A percentile compares a stretch with the other conserved stretches of the same genome.
These are phyloP conservation scores for Emergomyces africanus DNA, from an alignment of 2,329 filamentous ascomycete genomes.

Conservation along the genomic window DNA sequence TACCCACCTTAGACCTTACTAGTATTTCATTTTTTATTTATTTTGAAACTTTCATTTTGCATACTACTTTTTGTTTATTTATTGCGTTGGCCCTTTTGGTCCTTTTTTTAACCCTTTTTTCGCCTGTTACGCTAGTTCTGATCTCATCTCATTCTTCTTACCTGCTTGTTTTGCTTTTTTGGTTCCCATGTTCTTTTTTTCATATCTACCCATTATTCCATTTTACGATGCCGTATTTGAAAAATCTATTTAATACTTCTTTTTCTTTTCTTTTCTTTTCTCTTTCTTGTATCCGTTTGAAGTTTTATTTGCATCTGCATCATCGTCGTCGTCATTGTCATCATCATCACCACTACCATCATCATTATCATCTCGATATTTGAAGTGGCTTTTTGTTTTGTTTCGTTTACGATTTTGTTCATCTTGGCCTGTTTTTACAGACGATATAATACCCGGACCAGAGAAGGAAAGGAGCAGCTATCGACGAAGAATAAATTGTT, in stretches of 20 bases:
- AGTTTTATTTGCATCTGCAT: not conserved
- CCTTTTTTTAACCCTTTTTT: not conserved
- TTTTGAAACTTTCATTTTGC: not conserved
- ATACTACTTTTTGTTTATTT: not conserved
- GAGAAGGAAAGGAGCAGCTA: not conserved
- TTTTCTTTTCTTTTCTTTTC: not conserved
- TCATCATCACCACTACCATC: too few species aligned
- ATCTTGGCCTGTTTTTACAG: not conserved
- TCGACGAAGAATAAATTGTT: not conserved
- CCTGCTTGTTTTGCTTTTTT: not conserved
- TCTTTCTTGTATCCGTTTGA: not conserved
- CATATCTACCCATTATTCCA: not conserved
- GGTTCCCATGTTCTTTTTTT: not conserved
- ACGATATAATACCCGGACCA: not conserved
- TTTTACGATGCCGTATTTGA: constrained; percentile 2
- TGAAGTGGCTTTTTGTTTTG: not conserved
- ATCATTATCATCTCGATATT: not conserved
- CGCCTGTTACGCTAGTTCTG: not conserved
- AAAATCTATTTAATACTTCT: not conserved
- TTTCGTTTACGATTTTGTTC: not conserved
- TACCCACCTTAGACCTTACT: not conserved
- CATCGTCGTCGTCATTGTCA: not conserved
- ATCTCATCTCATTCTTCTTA: not conserved
- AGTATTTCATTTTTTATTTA: not conserved
- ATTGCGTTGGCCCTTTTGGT: not conserved